Conservation (phyloP, 225 moss, liverwort and hornwort genomes). For the Pleurozium schreberi region DNA sequence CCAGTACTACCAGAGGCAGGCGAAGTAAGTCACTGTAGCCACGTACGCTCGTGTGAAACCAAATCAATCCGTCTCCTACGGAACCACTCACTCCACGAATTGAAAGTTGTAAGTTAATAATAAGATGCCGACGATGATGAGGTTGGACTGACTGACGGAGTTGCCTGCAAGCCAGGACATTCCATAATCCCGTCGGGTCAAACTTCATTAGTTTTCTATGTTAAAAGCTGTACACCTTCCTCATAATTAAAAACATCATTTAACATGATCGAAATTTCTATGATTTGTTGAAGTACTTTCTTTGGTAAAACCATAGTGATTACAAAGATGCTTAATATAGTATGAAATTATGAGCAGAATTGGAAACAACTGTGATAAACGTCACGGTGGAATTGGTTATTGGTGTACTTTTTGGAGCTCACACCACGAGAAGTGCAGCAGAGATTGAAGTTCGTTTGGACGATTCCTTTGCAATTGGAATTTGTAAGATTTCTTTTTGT, state of each 20-base stretch:
- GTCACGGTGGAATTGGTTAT: too few species aligned
- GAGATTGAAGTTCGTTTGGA: too few species aligned
- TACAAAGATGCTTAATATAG: too few species aligned
- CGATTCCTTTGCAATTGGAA: not conserved
- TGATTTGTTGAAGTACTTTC: too few species aligned
- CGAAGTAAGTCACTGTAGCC: not conserved
- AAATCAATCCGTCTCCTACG: not conserved
- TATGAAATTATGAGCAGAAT: too few species aligned
- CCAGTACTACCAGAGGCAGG: not conserved
- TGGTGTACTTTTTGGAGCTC: too few species aligned
- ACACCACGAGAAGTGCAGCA: too few species aligned
- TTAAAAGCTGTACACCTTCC: not conserved
- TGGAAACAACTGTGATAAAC: too few species aligned
- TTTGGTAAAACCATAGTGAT: too few species aligned
- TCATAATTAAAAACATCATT: not conserved
- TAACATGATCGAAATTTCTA: not conserved
- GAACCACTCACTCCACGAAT: not conserved
- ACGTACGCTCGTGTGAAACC: not conserved
- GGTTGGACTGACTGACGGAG: not conserved
- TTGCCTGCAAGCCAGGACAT: not conserved
- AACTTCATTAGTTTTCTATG: not conserved
- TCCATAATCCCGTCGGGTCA: not conserved
- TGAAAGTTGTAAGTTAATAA: not conserved
- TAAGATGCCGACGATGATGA: not conserved
- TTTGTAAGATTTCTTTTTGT: not conserved